Base-by-base conservation (phyloP, 2,329 filamentous ascomycete species). In the Triangularia verruculosa region DNA sequence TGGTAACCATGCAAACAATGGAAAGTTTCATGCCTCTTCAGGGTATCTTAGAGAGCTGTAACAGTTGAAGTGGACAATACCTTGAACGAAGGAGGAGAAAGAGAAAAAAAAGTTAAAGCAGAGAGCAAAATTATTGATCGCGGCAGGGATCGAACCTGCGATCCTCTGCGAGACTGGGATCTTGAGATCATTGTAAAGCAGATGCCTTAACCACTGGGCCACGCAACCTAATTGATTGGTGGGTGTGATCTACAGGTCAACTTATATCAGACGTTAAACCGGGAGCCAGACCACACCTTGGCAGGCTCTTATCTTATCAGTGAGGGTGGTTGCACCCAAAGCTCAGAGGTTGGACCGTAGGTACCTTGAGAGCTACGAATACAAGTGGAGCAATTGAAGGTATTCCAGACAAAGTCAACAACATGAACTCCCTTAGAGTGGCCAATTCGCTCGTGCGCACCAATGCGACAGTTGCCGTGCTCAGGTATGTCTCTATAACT, bases 141-240 rank as follows among this genome's bases (percentile, higher is more conserved):
- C 61, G 67, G 69, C 70, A 72, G 72, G 73, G 72, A 59, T 74
- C 72, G 73, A 75, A 74, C 73, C 72, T 72, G 71, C 69, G 73
- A 74, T 71, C 72, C 71, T 71, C 68, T 71, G 72, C 70, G 73
- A 65, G 57, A 54, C 59, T 47, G 25, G 47, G n/a, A 20, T 27
- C 8, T 20, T 30, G 5, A 15, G 25, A 24, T 22, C 20, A 24
- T n/a, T 74, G 73, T 75, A 75, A 75, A 70, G 70, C 72, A 71
- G 68, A 71, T 70, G 72, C 71, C 70, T 68, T 74, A 71, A 74
- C 73, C 73, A 70, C 73, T 75, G 68, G 69, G 70, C 73, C 72
- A 74, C 69, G 64, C 70, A 70, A 65, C 65, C 70, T 52, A 57
- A 17, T 24, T 59, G 39, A 61, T 25, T 57, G 28, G 15, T 52